Percentiles rank a stretch among this genome's conserved stretches.
phyloP scores from a whole-genome alignment of 2,329 filamentous ascomycete genomes.

The Trichoderma asperellum region DNA sequence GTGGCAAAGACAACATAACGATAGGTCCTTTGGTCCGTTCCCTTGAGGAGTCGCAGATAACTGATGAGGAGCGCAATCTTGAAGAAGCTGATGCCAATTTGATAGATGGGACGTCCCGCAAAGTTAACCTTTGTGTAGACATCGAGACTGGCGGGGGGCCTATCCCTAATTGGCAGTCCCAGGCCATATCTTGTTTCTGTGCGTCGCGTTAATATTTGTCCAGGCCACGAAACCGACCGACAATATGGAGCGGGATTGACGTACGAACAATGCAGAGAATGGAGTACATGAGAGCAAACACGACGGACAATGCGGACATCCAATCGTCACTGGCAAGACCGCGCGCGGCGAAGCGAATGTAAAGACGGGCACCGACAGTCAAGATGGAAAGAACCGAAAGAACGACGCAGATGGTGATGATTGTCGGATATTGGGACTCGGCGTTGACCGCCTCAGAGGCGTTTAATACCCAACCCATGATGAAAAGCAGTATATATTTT shows the following conservation, averaged over 20 bases:
- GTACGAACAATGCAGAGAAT: slow-evolving; percentile 54
- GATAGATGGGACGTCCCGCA: slow-evolving; percentile 58
- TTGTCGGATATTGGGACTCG: slow-evolving; percentile 52
- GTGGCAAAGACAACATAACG: slow-evolving; percentile 50
- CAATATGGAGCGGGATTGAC: slow-evolving; percentile 33
- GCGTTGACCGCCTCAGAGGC: slow-evolving; percentile 52
- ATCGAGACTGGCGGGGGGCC: slow-evolving; percentile 50
- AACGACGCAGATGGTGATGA: slow-evolving; percentile 53
- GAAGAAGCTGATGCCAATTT: slow-evolving; percentile 60
- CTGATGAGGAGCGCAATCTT: slow-evolving; percentile 58
- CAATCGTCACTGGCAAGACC: slow-evolving; percentile 55
- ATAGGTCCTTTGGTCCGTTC: slow-evolving; percentile 52
- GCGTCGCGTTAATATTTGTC: not conserved
- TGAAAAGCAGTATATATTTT: slow-evolving; percentile 9
- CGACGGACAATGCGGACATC: slow-evolving; percentile 46
- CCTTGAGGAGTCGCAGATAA: slow-evolving; percentile 55
- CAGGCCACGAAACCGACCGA: not conserved
- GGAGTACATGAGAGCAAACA: slow-evolving; percentile 55
- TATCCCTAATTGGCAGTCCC: slow-evolving; percentile 49
- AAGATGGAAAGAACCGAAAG: slow-evolving; percentile 49
- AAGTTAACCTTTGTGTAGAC: slow-evolving; percentile 56
- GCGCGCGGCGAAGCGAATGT: slow-evolving; percentile 47
- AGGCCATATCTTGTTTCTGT: slow-evolving; percentile 58
- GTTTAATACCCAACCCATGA: slow-evolving; percentile 57
- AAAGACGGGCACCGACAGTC: slow-evolving; percentile 49